Percentiles rank a stretch among this genome's conserved stretches.
Conservation (phyloP, 768 basidiomycete genomes). For the Phanerochaete carnosa region DNA sequence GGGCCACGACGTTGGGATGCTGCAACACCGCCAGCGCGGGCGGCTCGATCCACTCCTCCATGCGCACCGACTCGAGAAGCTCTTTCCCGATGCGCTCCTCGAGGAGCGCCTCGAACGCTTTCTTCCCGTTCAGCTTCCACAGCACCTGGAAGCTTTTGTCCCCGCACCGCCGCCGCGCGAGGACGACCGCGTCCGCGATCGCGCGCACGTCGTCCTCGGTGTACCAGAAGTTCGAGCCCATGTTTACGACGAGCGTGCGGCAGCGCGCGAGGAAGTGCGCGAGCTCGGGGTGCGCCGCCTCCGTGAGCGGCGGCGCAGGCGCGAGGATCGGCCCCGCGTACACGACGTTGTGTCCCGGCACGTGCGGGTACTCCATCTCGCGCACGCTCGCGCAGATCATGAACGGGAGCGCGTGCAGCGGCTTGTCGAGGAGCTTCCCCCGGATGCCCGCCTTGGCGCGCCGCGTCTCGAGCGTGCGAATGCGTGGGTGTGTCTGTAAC, state of each 20-base stretch:
- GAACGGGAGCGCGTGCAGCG: slow-evolving; percentile 7
- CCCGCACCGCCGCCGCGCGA: background rate
- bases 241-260: slow-evolving; percentile 11
- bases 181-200: slow-evolving; percentile 6
- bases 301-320: background rate
- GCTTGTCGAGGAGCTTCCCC: slow-evolving; percentile 8
- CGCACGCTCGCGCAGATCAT: slow-evolving; percentile 12
- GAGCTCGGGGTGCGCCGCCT: slow-evolving; percentile 6
- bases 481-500: slow-evolving; percentile 8
- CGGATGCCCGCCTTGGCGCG: slow-evolving; percentile 10
- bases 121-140: slow-evolving; percentile 16
- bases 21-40: slow-evolving; percentile 11
- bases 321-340: slow-evolving; percentile 12
- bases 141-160: slow-evolving; percentile 11
- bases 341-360: slow-evolving; percentile 3
- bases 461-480: slow-evolving; percentile 8
- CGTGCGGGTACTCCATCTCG: slow-evolving; percentile 13
- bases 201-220: slow-evolving; percentile 1
- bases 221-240: slow-evolving; percentile 15
- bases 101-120: slow-evolving; percentile 5
- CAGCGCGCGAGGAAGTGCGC: slow-evolving; percentile 5
- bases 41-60: slow-evolving; percentile 15
- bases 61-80: slow-evolving; percentile 1
- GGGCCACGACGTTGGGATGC: slow-evolving; percentile 13
- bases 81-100: slow-evolving; percentile 3